Evolutionary conservation across 495 filamentous ascomycete species (phyloP).

Genomic region (Lichina pygmaea): DNA sequence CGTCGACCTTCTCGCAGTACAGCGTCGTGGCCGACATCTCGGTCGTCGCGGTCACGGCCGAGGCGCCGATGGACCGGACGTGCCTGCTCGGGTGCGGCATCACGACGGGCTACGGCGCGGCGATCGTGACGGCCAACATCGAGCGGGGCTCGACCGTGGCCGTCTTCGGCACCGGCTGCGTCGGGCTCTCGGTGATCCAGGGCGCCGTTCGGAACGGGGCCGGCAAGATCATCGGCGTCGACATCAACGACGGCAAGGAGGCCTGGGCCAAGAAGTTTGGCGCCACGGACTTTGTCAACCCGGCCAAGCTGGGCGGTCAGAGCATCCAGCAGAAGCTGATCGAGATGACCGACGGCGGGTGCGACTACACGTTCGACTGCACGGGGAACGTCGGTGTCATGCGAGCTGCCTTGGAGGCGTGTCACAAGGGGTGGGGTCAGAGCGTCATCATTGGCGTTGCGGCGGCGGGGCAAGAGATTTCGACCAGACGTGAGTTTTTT

Average conservation of each 20-base stretch:
- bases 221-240: constrained; percentile 77
- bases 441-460: constrained; percentile 95
- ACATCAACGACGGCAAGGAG: constrained; percentile 83
- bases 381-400: constrained; percentile 93
- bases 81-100: constrained; percentile 94
- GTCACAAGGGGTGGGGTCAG: constrained; percentile 98
- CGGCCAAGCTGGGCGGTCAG: constrained; percentile 45
- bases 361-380: constrained; percentile 98
- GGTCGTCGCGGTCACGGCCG: constrained; percentile 70
- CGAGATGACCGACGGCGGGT: constrained; percentile 97
- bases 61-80: constrained; percentile 87
- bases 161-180: constrained; percentile 86
- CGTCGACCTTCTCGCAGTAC: constrained; percentile 94
- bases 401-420: constrained; percentile 86
- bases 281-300: constrained; percentile 92
- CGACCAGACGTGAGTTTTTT: constrained; percentile 58
- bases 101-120: constrained; percentile 93
- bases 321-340: constrained; percentile 73
- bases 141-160: constrained; percentile 80
- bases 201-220: constrained; percentile 77
- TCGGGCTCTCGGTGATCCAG: constrained; percentile 83
- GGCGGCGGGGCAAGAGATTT: constrained; percentile 90
- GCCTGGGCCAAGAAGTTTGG: constrained; percentile 83
- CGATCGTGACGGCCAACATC: constrained; percentile 70
- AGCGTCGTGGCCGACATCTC: constrained; percentile 97